Conservation (phyloP, 75 land plant genomes). For the Pinus tabuliformis region DNA sequence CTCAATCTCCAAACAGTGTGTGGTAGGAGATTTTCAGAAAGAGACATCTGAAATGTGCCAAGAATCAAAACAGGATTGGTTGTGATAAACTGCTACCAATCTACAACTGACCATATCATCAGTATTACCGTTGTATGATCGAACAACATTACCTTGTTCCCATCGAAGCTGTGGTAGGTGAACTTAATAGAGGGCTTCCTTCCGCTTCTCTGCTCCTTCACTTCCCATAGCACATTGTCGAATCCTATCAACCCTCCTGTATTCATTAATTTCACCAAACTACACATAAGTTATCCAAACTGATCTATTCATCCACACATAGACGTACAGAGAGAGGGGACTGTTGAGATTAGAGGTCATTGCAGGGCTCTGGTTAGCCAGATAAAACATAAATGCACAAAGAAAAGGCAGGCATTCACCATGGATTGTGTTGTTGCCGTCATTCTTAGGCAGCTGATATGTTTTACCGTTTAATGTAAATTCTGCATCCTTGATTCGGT, state of each 20-base stretch:
- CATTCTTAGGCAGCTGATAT: constrained; percentile 25
- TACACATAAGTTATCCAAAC: neutral
- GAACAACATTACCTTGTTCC: constrained; percentile 62
- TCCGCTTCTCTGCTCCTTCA: constrained; percentile 18
- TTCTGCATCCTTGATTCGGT: no score
- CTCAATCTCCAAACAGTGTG: no score
- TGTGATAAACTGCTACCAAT: neutral
- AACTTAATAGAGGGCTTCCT: constrained; percentile 37
- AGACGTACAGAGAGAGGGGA: neutral
- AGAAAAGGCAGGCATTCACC: constrained; percentile 30
- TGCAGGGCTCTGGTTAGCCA: no score
- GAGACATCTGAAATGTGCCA: neutral
- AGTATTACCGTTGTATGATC: neutral
- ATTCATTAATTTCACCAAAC: neutral
- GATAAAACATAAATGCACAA: neutral
- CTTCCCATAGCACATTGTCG: constrained; percentile 51
- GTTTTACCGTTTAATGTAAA: no score
- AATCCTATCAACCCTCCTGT: constrained; percentile 64
- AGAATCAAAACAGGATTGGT: neutral
- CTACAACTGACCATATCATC: neutral
- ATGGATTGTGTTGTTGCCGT: constrained; percentile 60
- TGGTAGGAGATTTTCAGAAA: neutral
- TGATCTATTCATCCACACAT: neutral
- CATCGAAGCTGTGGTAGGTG: constrained; percentile 65
- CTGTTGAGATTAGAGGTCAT: no score